Conservation (phyloP, 1,284 basidiomycete species). For the Fistulina hepatica region DNA sequence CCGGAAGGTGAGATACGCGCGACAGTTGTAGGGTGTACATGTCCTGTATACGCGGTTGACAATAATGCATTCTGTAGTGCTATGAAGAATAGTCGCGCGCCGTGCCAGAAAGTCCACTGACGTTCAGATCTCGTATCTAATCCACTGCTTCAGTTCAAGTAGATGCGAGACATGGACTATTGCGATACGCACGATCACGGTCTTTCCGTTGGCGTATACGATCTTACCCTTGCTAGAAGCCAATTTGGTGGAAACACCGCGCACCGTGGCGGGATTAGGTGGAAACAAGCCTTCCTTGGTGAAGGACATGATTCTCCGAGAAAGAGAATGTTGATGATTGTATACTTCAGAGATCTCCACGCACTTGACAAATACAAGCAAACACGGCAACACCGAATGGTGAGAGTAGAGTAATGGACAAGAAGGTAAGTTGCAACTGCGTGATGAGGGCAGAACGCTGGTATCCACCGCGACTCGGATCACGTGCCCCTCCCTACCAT, state of each 20-base stretch:
- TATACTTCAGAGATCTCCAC: no score
- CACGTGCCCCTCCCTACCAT: no score
- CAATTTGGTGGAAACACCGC: slow-evolving; percentile 75
- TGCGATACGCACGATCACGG: slow-evolving; percentile 68
- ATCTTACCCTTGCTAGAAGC: slow-evolving; percentile 77
- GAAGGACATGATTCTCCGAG: slow-evolving; percentile 47
- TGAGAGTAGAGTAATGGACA: no score
- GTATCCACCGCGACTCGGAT: no score
- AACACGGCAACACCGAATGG: no score
- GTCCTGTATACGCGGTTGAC: slow-evolving; percentile 62
- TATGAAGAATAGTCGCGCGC: slow-evolving; percentile 2
- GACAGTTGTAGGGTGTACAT: slow-evolving; percentile 79
- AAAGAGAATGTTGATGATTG: no score
- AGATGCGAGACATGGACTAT: slow-evolving; percentile 29
- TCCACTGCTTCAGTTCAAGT: slow-evolving; percentile 7
- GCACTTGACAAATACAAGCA: no score
- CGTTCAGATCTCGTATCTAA: slow-evolving; percentile 41
- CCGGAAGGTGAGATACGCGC: slow-evolving; percentile 91
- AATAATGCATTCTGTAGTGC: slow-evolving; percentile 41
- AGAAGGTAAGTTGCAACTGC: no score
- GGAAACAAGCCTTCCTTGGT: slow-evolving; percentile 51
- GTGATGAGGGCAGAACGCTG: no score
- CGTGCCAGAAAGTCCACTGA: slow-evolving; percentile 16
- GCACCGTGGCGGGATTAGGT: slow-evolving; percentile 63
- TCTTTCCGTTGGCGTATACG: slow-evolving; percentile 79